These are phyloP conservation scores for Lichtheimia ramosa DNA, from an alignment of 371 early-diverging fungal species.

Conservation along the genomic window DNA sequence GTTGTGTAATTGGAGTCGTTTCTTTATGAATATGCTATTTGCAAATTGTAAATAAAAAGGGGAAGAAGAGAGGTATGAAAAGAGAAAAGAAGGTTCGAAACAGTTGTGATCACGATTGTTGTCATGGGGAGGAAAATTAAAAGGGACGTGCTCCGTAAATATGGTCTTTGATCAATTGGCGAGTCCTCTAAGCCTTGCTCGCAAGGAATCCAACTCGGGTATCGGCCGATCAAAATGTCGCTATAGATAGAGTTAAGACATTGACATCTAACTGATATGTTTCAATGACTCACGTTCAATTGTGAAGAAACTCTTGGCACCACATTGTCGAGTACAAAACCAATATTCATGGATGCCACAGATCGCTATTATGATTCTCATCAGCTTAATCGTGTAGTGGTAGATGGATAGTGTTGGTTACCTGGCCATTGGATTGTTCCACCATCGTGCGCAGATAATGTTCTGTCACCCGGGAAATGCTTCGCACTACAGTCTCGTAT, in stretches of 20 bases:
- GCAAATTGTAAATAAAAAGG: too few relatives aligned
- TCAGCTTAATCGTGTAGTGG: not conserved
- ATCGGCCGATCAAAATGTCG: constrained; percentile 65
- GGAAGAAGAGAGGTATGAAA: too few relatives aligned
- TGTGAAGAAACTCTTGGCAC: constrained; percentile 62
- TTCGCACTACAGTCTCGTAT: constrained; percentile 43
- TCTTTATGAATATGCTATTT: too few relatives aligned
- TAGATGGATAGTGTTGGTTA: constrained; percentile 7
- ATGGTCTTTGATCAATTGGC: constrained; percentile 1
- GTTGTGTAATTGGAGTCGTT: too few relatives aligned
- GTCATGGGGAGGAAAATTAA: too few relatives aligned
- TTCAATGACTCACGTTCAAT: constrained; percentile 40
- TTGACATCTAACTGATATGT: not conserved
- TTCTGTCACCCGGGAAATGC: constrained; percentile 40
- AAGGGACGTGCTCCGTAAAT: too few relatives aligned
- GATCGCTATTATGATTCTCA: constrained; percentile 34
- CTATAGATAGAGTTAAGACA: constrained; percentile 18
- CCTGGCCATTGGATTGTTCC: constrained; percentile 42
- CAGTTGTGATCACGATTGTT: too few relatives aligned
- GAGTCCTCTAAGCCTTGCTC: constrained; percentile 54
- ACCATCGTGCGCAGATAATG: constrained; percentile 43
- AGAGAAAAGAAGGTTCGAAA: too few relatives aligned
- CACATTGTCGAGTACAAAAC: constrained; percentile 61
- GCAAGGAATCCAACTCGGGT: constrained; percentile 61
- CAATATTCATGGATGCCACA: constrained; percentile 58